Evolutionary conservation across 176 grass and related monocot genomes (phyloP).

Genomic region (Oropetium thomaeum): DNA sequence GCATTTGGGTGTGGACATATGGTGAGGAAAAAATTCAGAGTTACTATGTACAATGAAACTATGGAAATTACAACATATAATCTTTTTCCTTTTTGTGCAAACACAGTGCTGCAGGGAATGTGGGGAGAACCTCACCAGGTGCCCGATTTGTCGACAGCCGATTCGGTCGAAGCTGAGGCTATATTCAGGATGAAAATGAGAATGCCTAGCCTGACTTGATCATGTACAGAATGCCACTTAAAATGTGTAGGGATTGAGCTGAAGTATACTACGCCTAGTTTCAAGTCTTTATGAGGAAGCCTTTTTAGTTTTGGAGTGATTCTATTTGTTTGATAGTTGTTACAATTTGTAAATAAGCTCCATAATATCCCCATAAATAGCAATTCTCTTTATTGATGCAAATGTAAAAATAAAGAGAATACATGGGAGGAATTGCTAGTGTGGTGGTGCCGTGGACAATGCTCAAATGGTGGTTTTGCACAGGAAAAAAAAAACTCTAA

Average conservation of each 20-base stretch:
- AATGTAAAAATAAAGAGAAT: background rate
- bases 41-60: background rate
- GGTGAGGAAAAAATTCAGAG: slow-evolving; percentile 44
- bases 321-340: slow-evolving; percentile 8
- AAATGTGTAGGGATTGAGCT: background rate
- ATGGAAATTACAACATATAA: background rate
- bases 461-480: too few relatives aligned
- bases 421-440: background rate
- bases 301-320: background rate
- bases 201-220: background rate
- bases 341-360: slow-evolving; percentile 7
- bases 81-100: background rate
- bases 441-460: too few relatives aligned
- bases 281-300: background rate
- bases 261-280: background rate
- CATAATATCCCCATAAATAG: background rate
- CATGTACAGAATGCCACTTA: background rate
- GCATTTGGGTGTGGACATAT: slow-evolving; percentile 88
- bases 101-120: slow-evolving; percentile 84
- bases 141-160: slow-evolving; percentile 76
- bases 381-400: background rate
- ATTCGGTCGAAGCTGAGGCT: slow-evolving; percentile 76
- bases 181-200: slow-evolving; percentile 45
- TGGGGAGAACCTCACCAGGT: slow-evolving; percentile 66
- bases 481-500: too few relatives aligned